phyloP scores from a whole-genome alignment of 306 rosid genomes.

The Gastrolobium villosum region DNA sequence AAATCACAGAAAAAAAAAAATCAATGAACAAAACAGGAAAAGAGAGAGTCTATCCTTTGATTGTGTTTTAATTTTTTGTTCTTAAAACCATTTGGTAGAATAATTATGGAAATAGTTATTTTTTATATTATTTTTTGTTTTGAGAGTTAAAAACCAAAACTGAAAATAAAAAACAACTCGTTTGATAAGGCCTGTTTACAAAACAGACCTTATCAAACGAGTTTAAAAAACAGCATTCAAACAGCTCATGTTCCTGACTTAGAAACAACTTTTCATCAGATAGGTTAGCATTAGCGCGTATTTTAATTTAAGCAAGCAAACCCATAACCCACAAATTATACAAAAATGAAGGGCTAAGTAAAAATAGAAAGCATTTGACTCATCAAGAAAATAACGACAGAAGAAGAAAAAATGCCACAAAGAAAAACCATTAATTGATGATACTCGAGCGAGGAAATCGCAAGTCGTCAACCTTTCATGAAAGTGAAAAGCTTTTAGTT shows the following conservation, averaged over 20 bases:
- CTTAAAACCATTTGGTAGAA: too few relatives aligned
- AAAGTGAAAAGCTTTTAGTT: neutral
- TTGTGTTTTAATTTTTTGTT: too few relatives aligned
- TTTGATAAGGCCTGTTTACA: too few relatives aligned
- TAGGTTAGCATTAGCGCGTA: neutral
- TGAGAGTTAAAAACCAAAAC: too few relatives aligned
- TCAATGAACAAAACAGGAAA: neutral
- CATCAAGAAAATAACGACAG: neutral
- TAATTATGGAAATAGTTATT: too few relatives aligned
- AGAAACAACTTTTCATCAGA: neutral
- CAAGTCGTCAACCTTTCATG: neutral
- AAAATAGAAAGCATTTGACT: slow-evolving; percentile 5
- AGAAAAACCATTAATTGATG: neutral
- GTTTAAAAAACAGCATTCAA: too few relatives aligned
- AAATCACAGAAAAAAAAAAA: neutral
- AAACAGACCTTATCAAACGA: too few relatives aligned
- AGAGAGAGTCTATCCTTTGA: neutral
- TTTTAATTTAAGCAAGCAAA: neutral
- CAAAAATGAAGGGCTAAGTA: neutral
- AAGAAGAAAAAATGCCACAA: neutral
- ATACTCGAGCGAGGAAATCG: neutral
- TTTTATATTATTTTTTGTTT: too few relatives aligned
- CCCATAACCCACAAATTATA: neutral
- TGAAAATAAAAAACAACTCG: too few relatives aligned
- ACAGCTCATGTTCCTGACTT: neutral